phyloP scores from a whole-genome alignment of 2,329 filamentous ascomycete genomes.

The Albophoma yamanashiensis region DNA sequence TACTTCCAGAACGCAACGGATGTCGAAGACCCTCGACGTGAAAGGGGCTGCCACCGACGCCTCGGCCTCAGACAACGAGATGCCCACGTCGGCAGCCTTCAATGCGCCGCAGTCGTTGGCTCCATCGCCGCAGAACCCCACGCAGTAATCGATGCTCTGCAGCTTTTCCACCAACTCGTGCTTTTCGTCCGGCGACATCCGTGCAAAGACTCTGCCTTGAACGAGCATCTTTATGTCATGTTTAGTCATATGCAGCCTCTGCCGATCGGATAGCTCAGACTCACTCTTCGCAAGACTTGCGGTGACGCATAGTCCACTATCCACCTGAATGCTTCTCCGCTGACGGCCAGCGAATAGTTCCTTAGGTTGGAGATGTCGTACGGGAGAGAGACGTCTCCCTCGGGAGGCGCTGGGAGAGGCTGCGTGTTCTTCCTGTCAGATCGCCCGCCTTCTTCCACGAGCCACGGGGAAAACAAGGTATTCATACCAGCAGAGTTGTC shows the following conservation, averaged over 20 bases:
- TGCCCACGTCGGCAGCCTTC: slow-evolving; percentile 94
- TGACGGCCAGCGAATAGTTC: slow-evolving; percentile 83
- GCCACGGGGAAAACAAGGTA: too few species aligned
- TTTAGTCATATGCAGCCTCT: neutral
- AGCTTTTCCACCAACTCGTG: slow-evolving; percentile 95
- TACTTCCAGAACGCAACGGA: slow-evolving; percentile 86
- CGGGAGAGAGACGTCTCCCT: slow-evolving; percentile 72
- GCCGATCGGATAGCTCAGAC: slow-evolving; percentile 11
- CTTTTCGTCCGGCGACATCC: slow-evolving; percentile 98
- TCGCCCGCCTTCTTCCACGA: neutral
- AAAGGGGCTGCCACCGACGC: slow-evolving; percentile 98
- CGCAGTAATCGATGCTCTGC: slow-evolving; percentile 90
- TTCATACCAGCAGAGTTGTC: slow-evolving; percentile 58
- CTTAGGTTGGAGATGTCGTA: slow-evolving; percentile 72
- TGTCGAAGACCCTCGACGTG: slow-evolving; percentile 90
- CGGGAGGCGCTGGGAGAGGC: slow-evolving; percentile 60
- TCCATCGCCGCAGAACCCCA: slow-evolving; percentile 92
- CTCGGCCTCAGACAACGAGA: slow-evolving; percentile 93
- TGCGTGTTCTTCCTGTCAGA: slow-evolving; percentile 17
- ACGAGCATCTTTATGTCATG: slow-evolving; percentile 62
- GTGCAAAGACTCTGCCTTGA: slow-evolving; percentile 83
- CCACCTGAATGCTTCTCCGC: slow-evolving; percentile 93
- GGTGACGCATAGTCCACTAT: slow-evolving; percentile 81
- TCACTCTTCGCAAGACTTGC: slow-evolving; percentile 61
- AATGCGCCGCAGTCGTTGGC: slow-evolving; percentile 96